Percentiles rank a stretch among this genome's conserved stretches.
These are phyloP conservation scores for Dryas integrifolia DNA, from an alignment of 331 rosid genomes.

Conservation along the genomic window DNA sequence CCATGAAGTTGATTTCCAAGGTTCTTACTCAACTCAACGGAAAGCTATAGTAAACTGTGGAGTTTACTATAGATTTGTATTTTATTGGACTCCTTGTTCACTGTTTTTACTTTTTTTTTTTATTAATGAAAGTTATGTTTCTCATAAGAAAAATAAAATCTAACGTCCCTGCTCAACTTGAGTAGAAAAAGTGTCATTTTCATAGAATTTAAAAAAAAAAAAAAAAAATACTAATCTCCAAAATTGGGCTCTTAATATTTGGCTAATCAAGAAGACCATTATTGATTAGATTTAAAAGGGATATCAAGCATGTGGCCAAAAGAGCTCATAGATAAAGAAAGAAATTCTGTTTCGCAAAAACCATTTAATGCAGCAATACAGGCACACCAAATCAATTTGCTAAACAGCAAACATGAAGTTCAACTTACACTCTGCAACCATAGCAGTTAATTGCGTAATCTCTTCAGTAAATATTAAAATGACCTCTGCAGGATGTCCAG, in stretches of 20 bases:
- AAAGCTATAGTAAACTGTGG: too few species aligned
- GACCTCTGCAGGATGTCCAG: constrained; percentile 93
- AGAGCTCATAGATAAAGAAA: constrained; percentile 1
- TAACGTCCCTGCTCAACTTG: not conserved
- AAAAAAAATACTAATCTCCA: not conserved
- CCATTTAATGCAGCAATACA: not conserved
- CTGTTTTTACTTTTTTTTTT: not conserved
- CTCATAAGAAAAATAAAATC: not conserved
- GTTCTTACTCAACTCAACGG: not conserved
- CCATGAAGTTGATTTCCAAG: not conserved
- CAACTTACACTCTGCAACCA: constrained; percentile 80
- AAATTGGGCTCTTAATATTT: not conserved
- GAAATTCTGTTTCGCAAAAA: not conserved
- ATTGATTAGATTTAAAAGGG: not conserved
- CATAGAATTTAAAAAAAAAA: not conserved
- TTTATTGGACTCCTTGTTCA: not conserved
- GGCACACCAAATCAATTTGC: constrained; percentile 6
- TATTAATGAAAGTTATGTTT: too few species aligned
- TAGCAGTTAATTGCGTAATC: constrained; percentile 57
- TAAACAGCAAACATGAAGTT: constrained; percentile 5
- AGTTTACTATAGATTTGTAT: too few species aligned
- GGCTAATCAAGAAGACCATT: not conserved
- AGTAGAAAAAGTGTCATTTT: not conserved
- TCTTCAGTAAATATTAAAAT: constrained; percentile 70
- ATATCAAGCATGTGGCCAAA: constrained; percentile 11